Conservation (phyloP, 306 rosid species). For the Medicago lupulina region DNA sequence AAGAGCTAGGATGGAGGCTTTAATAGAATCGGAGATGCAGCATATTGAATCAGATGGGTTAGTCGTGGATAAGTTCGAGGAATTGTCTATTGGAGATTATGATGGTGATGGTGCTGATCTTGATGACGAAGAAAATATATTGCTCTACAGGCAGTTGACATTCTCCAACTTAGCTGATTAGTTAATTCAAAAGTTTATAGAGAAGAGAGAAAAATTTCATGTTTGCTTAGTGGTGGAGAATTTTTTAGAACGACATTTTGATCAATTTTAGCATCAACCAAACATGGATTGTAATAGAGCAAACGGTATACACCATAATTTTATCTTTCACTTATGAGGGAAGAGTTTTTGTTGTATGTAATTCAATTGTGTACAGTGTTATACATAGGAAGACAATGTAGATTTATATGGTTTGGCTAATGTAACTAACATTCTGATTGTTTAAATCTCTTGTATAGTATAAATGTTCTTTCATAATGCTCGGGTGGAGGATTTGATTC, state of each 20-base stretch:
- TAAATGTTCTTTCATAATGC: background rate
- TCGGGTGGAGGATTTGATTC: too few species aligned
- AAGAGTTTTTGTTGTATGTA: slow-evolving; percentile 6
- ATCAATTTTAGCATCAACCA: background rate
- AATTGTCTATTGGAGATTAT: slow-evolving; percentile 53
- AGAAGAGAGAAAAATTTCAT: background rate
- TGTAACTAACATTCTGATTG: slow-evolving; percentile 23
- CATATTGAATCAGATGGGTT: slow-evolving; percentile 47
- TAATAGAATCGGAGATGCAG: slow-evolving; percentile 75
- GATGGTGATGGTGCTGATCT: slow-evolving; percentile 54
- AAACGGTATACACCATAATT: slow-evolving; percentile 6
- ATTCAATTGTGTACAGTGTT: slow-evolving; percentile 16
- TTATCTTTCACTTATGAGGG: background rate
- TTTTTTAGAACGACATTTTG: background rate
- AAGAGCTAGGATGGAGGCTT: slow-evolving; percentile 69
- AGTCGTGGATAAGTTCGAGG: slow-evolving; percentile 43
- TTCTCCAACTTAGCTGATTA: slow-evolving; percentile 46
- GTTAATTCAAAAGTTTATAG: slow-evolving; percentile 20
- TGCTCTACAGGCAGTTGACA: slow-evolving; percentile 63
- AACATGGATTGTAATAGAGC: background rate
- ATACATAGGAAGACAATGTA: slow-evolving; percentile 13
- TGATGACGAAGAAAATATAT: slow-evolving; percentile 65
- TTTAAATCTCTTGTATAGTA: too few species aligned
- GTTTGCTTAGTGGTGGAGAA: background rate
- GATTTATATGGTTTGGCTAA: slow-evolving; percentile 25